Percentiles rank a stretch among this genome's conserved stretches.
These are phyloP conservation scores for Metschnikowia anglica DNA, from an alignment of 805 yeast genomes.

Conservation along the genomic window DNA sequence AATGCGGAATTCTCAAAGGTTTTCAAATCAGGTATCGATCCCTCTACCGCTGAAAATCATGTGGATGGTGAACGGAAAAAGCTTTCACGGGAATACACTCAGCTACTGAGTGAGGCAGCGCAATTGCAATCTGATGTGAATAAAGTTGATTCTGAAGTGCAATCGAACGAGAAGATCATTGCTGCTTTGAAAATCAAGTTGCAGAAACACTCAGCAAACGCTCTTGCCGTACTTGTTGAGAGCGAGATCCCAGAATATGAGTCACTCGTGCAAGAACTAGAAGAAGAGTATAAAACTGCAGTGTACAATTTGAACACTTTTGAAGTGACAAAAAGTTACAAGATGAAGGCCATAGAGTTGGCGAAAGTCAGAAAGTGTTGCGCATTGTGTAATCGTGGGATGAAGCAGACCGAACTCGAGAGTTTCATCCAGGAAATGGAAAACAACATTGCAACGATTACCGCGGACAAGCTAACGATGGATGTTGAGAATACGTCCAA, in stretches of 20 bases:
- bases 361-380: slow-evolving; percentile 63
- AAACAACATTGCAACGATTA: slow-evolving; percentile 30
- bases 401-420: slow-evolving; percentile 43
- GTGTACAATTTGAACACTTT: slow-evolving; percentile 65
- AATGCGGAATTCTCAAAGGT: slow-evolving; percentile 21
- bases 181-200: slow-evolving; percentile 5
- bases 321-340: slow-evolving; percentile 68
- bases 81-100: neutral
- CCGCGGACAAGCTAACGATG: slow-evolving; percentile 27
- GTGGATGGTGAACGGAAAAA: slow-evolving; percentile 11
- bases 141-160: neutral
- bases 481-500: slow-evolving; percentile 32
- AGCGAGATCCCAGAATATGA: slow-evolving; percentile 52
- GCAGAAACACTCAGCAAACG: slow-evolving; percentile 13
- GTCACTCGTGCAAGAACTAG: slow-evolving; percentile 51
- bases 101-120: slow-evolving; percentile 1
- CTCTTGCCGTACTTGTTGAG: slow-evolving; percentile 29
- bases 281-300: slow-evolving; percentile 59
- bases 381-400: slow-evolving; percentile 67
- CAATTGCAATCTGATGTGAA: neutral
- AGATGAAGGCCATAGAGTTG: slow-evolving; percentile 61
- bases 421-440: slow-evolving; percentile 30
- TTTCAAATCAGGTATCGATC: slow-evolving; percentile 17
- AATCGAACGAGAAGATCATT: slow-evolving; percentile 2
- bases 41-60: slow-evolving; percentile 15